These are phyloP conservation scores for Cyathus striatus DNA, from an alignment of 768 basidiomycete genomes.

Conservation along the genomic window DNA sequence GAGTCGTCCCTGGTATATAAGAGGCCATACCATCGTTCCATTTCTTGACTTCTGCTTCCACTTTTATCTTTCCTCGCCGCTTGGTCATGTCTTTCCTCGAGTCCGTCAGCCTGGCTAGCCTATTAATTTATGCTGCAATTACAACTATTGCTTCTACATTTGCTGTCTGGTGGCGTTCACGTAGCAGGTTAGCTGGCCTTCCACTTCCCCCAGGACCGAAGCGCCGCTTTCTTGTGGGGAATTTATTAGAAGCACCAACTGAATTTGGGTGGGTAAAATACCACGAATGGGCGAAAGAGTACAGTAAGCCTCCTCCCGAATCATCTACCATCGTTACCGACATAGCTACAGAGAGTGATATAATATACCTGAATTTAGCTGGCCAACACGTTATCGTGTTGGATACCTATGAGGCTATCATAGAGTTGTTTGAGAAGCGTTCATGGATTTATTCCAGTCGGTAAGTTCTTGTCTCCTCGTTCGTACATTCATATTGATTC, in stretches of 20 bases:
- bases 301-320: slow-evolving; percentile 15
- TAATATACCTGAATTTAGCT: slow-evolving; percentile 19
- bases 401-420: slow-evolving; percentile 28
- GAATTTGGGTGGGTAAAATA: slow-evolving; percentile 31
- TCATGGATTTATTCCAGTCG: slow-evolving; percentile 36
- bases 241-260: slow-evolving; percentile 32
- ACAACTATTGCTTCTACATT: too few species aligned
- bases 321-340: background rate
- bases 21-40: too few species aligned
- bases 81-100: too few species aligned
- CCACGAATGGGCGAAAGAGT: slow-evolving; percentile 32
- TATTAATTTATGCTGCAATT: too few species aligned
- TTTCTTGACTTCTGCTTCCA: too few species aligned
- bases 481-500: background rate
- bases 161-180: too few species aligned
- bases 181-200: too few species aligned
- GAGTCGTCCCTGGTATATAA: too few species aligned
- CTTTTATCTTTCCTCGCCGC: too few species aligned
- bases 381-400: slow-evolving; percentile 22
- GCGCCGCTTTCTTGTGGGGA: slow-evolving; percentile 32
- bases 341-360: slow-evolving; percentile 18
- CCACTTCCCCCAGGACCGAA: slow-evolving; percentile 37
- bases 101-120: too few species aligned
- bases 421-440: slow-evolving; percentile 37
- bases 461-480: slow-evolving; percentile 5